Evolutionary conservation across 495 filamentous ascomycete genomes (phyloP).

Genomic region (Aspergillus carlsbadensis): DNA sequence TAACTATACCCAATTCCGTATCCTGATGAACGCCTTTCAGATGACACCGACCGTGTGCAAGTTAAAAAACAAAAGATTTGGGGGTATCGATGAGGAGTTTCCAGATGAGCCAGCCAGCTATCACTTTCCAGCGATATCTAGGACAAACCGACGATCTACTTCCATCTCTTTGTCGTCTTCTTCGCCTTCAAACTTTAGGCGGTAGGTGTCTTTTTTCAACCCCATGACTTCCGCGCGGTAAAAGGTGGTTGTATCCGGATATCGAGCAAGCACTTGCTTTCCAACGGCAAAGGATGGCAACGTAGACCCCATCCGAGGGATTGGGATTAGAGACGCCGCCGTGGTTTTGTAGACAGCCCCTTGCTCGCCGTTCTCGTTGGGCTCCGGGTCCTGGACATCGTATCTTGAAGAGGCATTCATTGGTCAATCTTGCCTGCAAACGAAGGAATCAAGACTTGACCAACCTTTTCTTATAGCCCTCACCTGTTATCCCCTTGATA

Average conservation of each 20-base stretch:
- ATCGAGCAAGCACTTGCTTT: slow-evolving; percentile 77
- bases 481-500: slow-evolving; percentile 78
- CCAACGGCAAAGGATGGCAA: slow-evolving; percentile 73
- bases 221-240: slow-evolving; percentile 94
- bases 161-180: slow-evolving; percentile 80
- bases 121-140: slow-evolving; percentile 65
- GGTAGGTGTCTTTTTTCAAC: slow-evolving; percentile 58
- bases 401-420: slow-evolving; percentile 53
- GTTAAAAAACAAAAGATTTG: neutral
- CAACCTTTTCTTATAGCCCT: slow-evolving; percentile 78
- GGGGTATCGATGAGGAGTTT: slow-evolving; percentile 5
- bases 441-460: slow-evolving; percentile 6
- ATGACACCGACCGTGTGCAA: slow-evolving; percentile 1
- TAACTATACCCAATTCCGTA: neutral
- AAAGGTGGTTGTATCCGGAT: slow-evolving; percentile 93
- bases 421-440: slow-evolving; percentile 18
- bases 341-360: slow-evolving; percentile 74
- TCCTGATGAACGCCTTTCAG: neutral
- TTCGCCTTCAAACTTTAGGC: slow-evolving; percentile 82
- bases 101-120: neutral
- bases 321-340: slow-evolving; percentile 79
- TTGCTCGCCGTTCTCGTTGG: slow-evolving; percentile 72
- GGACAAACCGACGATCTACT: slow-evolving; percentile 74
- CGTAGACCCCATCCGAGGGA: slow-evolving; percentile 58
- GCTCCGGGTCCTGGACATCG: slow-evolving; percentile 91